Evolutionary conservation across 2,329 filamentous ascomycete genomes (phyloP).

Genomic region (Phaeosphaeriaceae sp.): DNA sequence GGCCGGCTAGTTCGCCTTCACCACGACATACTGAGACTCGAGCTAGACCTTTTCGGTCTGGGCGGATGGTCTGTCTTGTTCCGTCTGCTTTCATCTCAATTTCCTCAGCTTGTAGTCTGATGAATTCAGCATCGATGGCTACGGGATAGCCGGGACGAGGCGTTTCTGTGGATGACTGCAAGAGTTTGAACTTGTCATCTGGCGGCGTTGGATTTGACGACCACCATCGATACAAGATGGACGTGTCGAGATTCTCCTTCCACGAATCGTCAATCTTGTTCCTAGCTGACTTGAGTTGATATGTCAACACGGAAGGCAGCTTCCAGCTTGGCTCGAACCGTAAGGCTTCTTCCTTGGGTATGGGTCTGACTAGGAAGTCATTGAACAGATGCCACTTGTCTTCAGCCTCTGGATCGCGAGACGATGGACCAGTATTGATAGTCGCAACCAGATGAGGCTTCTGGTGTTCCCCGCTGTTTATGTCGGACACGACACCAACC

Average conservation of each 20-base stretch:
- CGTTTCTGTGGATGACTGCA: slow-evolving; percentile 67
- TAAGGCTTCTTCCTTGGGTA: slow-evolving; percentile 83
- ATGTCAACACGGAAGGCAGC: slow-evolving; percentile 84
- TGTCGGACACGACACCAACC: slow-evolving; percentile 87
- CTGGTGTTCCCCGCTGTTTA: slow-evolving; percentile 83
- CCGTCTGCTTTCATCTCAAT: slow-evolving; percentile 97
- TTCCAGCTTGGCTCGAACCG: slow-evolving; percentile 94
- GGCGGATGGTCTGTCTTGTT: slow-evolving; percentile 88
- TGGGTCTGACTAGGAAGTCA: slow-evolving; percentile 87
- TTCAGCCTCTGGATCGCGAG: slow-evolving; percentile 64
- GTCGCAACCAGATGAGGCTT: slow-evolving; percentile 91
- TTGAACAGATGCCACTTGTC: slow-evolving; percentile 96
- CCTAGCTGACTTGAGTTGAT: slow-evolving; percentile 81
- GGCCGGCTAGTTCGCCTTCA: slow-evolving; percentile 76
- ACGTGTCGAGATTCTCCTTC: slow-evolving; percentile 85
- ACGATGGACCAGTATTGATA: slow-evolving; percentile 80
- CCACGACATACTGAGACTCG: slow-evolving; percentile 90
- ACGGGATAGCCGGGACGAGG: slow-evolving; percentile 78
- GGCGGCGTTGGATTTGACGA: slow-evolving; percentile 52
- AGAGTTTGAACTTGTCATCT: slow-evolving; percentile 66
- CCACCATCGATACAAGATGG: slow-evolving; percentile 80
- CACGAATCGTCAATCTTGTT: slow-evolving; percentile 86
- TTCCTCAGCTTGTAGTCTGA: slow-evolving; percentile 88
- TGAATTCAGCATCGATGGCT: slow-evolving; percentile 95
- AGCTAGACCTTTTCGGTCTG: slow-evolving; percentile 89